phyloP scores from a whole-genome alignment of 2,329 filamentous ascomycete species.

The Penicillium sp. region DNA sequence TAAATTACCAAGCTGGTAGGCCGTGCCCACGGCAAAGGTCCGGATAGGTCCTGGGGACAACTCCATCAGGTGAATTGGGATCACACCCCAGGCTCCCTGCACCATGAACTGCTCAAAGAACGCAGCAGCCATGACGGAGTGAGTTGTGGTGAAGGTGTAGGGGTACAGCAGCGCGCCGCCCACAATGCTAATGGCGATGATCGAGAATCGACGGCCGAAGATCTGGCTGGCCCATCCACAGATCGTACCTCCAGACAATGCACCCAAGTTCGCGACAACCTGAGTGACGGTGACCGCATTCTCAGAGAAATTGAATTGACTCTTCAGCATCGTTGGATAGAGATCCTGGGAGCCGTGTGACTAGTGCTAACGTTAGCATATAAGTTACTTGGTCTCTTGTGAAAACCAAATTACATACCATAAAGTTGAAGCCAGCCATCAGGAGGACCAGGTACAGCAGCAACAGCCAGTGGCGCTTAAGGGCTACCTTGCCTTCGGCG shows the following conservation, averaged over 20 bases:
- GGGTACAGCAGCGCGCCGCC: slow-evolving; percentile 81
- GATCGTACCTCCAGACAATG: slow-evolving; percentile 66
- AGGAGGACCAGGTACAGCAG: slow-evolving; percentile 79
- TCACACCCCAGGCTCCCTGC: slow-evolving; percentile 73
- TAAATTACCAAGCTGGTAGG: slow-evolving; percentile 66
- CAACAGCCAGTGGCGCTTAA: slow-evolving; percentile 78
- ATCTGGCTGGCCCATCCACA: slow-evolving; percentile 70
- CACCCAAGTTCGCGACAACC: slow-evolving; percentile 71
- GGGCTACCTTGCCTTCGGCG: slow-evolving; percentile 73
- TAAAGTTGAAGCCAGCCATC: slow-evolving; percentile 92
- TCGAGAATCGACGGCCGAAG: slow-evolving; percentile 68
- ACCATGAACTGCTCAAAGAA: slow-evolving; percentile 84
- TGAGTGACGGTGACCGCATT: slow-evolving; percentile 68
- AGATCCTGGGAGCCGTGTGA: slow-evolving; percentile 73
- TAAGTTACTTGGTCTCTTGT: background rate
- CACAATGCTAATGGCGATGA: slow-evolving; percentile 62
- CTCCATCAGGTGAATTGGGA: slow-evolving; percentile 70
- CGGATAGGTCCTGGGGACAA: slow-evolving; percentile 61
- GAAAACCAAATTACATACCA: slow-evolving; percentile 47
- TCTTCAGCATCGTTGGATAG: slow-evolving; percentile 62
- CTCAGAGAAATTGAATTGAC: slow-evolving; percentile 57
- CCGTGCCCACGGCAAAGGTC: slow-evolving; percentile 63
- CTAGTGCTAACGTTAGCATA: slow-evolving; percentile 22
- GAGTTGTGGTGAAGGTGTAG: slow-evolving; percentile 68
- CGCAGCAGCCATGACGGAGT: slow-evolving; percentile 71